Evolutionary conservation across 352 stramenopile genomes (phyloP), one percentile per base, ranked within the genome.

Genomic region (Elongisporangium anandrum): DNA sequence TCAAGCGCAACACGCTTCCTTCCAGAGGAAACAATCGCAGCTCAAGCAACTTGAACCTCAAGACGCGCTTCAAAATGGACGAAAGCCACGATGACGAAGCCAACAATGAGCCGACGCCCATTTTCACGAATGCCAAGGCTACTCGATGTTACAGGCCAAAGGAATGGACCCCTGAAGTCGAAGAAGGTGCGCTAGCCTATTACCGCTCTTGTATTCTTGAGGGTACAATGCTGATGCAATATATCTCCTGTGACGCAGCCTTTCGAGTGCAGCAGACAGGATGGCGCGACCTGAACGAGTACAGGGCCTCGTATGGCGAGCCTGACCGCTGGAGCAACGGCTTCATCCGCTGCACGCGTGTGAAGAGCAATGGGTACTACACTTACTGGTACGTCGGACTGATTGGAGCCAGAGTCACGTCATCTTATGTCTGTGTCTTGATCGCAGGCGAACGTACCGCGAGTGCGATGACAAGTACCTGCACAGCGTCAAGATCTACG

Each of bases 401-500:
- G n/a, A 13, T 17, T 16, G 22, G 10, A 17, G 26, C 13, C 41
- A 41, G 34, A 52, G 8, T 19, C 38, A 29, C 8, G 24, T 23
- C 13, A 17, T 29, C 3, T 17, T 39, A 8, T 48, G 3, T 16
- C 38, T 38, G 9, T 20, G 7, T 9, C 9, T 50, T 22, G 4
- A 54, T 21, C 24, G 12, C 56, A 86, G 76, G 76, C 77, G 78
- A 29, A 56, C 77, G 13, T 63, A 84, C 51, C 78, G 84, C 26
- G 84, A 94, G 66, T 94, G 84, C 52, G 84, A 88, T 47, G 84
- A 92, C 69, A 94, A 88, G 64, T 91, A 91, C 57, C 68, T 94
- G 20, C 69, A 91, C 68, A 82, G 69, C 17, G 77, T 91, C 65
- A 94, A 92, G 58, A 56, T 91, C 21, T 94, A 84, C 59, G 81